Conservation (phyloP, 2,329 filamentous ascomycete genomes). For the Mollisiaceae sp. region DNA sequence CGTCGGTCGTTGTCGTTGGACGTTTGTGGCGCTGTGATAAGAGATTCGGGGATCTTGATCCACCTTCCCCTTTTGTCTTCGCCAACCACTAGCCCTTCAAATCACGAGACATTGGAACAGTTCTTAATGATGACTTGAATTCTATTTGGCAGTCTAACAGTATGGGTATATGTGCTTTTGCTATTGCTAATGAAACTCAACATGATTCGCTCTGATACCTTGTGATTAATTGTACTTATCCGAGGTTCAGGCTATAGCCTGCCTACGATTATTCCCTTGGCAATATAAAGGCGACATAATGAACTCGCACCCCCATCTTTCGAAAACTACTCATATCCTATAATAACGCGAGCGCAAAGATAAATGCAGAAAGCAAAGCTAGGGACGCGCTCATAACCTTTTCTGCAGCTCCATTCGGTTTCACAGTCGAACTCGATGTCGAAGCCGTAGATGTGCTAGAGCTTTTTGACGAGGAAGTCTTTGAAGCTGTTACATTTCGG, state of each 20-base stretch:
- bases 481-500: not conserved
- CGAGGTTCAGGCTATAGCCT: not conserved
- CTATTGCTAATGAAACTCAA: not conserved
- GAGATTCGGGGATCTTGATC: not conserved
- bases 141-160: not conserved
- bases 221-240: not conserved
- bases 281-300: no score
- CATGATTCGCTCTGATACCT: not conserved
- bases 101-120: not conserved
- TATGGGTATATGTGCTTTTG: not conserved
- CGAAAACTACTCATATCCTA: not conserved
- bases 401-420: not conserved
- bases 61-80: conserved; percentile 3
- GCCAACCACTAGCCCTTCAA: not conserved
- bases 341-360: not conserved
- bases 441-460: not conserved
- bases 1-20: not conserved
- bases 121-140: not conserved
- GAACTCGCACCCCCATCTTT: not conserved
- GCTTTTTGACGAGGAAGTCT: not conserved
- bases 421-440: not conserved
- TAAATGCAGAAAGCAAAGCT: conserved; percentile 3
- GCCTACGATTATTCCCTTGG: not conserved
- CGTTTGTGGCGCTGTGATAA: not conserved
- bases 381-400: not conserved